phyloP scores from a whole-genome alignment of 768 basidiomycete genomes.

The Pleurotus eryngii region DNA sequence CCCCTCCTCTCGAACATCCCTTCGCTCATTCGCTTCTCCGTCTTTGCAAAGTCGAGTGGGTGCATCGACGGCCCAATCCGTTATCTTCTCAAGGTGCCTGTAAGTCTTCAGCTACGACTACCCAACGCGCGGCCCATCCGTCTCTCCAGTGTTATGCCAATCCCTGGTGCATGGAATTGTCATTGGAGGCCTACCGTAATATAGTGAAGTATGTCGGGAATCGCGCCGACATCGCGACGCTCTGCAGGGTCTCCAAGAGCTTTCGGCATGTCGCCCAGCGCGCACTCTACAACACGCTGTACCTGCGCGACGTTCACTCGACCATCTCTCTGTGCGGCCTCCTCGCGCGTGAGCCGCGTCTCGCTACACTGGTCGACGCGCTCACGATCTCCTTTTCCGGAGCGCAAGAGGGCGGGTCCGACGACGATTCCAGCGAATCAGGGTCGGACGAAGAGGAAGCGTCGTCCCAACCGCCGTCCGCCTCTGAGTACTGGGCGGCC shows the following conservation, averaged over 20 bases:
- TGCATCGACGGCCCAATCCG: neutral
- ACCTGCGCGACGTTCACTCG: conserved; percentile 35
- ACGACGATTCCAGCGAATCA: conserved; percentile 21
- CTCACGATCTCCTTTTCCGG: conserved; percentile 44
- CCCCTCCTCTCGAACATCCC: neutral
- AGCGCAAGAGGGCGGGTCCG: conserved; percentile 18
- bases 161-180: conserved; percentile 49
- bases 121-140: neutral
- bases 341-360: conserved; percentile 41
- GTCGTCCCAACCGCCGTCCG: conserved; percentile 16
- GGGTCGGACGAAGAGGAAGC: conserved; percentile 18
- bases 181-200: conserved; percentile 55
- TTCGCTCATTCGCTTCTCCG: conserved; percentile 8
- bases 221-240: conserved; percentile 50
- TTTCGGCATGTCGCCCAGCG: conserved; percentile 56
- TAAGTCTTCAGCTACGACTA: neutral
- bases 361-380: conserved; percentile 50
- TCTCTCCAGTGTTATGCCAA: conserved; percentile 33
- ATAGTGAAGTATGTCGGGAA: conserved; percentile 51
- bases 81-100: conserved; percentile 7
- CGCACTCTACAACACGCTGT: conserved; percentile 57
- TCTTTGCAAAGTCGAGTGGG: conserved; percentile 1
- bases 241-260: conserved; percentile 55
- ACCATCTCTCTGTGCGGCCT: conserved; percentile 45
- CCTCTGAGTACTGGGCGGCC: conserved; percentile 45